Percentiles rank a stretch among this genome's conserved stretches.
Evolutionary conservation across 2,329 filamentous ascomycete genomes (phyloP).

Genomic region (Lasiodiplodia hormozganensis): DNA sequence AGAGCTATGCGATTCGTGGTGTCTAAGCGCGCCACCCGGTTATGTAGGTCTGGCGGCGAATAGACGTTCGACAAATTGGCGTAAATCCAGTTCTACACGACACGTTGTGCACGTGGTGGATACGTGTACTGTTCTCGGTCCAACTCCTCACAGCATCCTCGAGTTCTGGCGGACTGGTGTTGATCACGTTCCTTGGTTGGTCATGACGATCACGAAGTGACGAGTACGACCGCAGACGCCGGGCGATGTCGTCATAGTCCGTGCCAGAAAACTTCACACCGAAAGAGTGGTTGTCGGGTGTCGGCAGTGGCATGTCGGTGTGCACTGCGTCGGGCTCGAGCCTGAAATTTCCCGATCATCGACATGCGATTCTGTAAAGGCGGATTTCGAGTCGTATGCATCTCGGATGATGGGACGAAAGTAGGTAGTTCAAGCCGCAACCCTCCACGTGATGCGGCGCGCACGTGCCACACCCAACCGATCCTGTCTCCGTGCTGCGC

Average conservation of each 20-base stretch:
- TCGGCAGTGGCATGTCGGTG: neutral
- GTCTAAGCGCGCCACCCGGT: neutral
- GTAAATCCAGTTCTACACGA: neutral
- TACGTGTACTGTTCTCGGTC: neutral
- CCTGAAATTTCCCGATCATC: neutral
- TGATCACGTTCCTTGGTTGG: neutral
- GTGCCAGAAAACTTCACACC: neutral
- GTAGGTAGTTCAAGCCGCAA: no score
- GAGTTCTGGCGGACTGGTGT: neutral
- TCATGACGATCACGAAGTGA: neutral
- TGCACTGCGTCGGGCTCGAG: neutral
- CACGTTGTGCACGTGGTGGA: neutral
- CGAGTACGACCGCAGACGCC: neutral
- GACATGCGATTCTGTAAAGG: neutral
- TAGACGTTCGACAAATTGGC: neutral
- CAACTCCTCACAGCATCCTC: neutral
- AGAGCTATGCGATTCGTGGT: neutral
- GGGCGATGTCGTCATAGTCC: neutral
- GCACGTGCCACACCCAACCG: conserved; percentile 4
- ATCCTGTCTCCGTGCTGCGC: conserved; percentile 14
- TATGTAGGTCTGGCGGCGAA: neutral
- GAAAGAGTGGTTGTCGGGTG: neutral
- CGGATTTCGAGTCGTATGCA: neutral
- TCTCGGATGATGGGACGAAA: no score
- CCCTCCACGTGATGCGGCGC: neutral